Evolutionary conservation across 495 filamentous ascomycete genomes (phyloP).

Genomic region (Daldinia childiae): DNA sequence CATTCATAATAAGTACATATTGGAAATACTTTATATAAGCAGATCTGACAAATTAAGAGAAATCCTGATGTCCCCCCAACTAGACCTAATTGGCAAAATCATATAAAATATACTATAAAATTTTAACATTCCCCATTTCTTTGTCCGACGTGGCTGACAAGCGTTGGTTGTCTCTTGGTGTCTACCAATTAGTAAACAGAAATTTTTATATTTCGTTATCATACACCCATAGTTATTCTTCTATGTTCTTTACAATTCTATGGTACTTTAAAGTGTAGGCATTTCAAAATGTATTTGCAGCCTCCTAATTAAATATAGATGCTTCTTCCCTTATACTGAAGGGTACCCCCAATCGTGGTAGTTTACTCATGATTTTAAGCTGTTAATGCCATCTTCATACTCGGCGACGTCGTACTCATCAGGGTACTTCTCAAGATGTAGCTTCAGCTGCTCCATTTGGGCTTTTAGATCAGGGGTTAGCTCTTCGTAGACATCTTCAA

Average conservation of each 20-base stretch:
- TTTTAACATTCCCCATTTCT: constrained; percentile 27
- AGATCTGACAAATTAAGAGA: too few relatives aligned
- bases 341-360: neutral
- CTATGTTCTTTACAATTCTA: neutral
- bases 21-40: too few relatives aligned
- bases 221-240: constrained; percentile 6
- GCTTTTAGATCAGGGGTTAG: constrained; percentile 80
- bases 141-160: constrained; percentile 36
- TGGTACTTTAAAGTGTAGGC: neutral
- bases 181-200: constrained; percentile 28
- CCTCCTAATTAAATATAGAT: neutral
- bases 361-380: constrained; percentile 54
- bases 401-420: constrained; percentile 88
- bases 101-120: constrained; percentile 17
- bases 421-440: constrained; percentile 84
- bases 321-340: neutral
- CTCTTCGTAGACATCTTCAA: constrained; percentile 88
- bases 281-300: neutral
- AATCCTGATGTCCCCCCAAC: too few relatives aligned
- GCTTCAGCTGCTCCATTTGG: constrained; percentile 82
- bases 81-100: neutral
- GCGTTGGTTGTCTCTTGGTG: constrained; percentile 25
- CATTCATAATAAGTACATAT: neutral
- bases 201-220: constrained; percentile 6
- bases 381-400: constrained; percentile 80